Evolutionary conservation across 306 rosid species (phyloP).

Genomic region (Cyclanthera cordifolia): DNA sequence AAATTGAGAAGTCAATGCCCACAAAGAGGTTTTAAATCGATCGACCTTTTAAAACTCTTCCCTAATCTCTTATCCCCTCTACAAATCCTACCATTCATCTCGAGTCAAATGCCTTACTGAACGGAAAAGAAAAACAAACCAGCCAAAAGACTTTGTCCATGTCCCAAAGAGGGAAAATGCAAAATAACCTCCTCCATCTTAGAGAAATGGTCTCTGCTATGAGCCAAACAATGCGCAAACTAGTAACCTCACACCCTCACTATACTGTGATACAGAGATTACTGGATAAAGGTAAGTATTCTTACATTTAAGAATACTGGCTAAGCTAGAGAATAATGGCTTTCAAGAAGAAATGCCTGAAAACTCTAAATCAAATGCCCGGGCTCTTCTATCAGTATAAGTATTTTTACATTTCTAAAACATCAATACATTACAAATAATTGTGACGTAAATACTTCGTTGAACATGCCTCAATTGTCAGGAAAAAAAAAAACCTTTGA

Average conservation of each 20-base stretch:
- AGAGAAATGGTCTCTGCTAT: no score
- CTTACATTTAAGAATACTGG: no score
- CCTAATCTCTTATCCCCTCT: neutral
- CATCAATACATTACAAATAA: neutral
- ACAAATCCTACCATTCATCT: neutral
- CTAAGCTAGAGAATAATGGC: neutral
- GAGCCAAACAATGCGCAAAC: neutral
- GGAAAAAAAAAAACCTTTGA: slow-evolving; percentile 44
- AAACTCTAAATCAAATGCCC: neutral
- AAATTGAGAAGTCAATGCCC: no score
- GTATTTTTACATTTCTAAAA: neutral
- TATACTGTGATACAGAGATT: neutral
- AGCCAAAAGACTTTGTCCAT: neutral
- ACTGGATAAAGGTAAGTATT: neutral
- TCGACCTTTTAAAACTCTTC: neutral
- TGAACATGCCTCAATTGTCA: slow-evolving; percentile 1
- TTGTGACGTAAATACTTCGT: neutral
- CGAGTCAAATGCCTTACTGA: neutral
- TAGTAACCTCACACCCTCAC: neutral
- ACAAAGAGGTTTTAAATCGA: neutral
- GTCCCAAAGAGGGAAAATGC: neutral
- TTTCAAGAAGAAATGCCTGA: neutral
- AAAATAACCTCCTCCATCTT: neutral
- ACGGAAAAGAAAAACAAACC: neutral
- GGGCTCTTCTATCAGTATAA: neutral